Evolutionary conservation across 2,329 filamentous ascomycete species (phyloP).

Genomic region (Hortaea werneckii): DNA sequence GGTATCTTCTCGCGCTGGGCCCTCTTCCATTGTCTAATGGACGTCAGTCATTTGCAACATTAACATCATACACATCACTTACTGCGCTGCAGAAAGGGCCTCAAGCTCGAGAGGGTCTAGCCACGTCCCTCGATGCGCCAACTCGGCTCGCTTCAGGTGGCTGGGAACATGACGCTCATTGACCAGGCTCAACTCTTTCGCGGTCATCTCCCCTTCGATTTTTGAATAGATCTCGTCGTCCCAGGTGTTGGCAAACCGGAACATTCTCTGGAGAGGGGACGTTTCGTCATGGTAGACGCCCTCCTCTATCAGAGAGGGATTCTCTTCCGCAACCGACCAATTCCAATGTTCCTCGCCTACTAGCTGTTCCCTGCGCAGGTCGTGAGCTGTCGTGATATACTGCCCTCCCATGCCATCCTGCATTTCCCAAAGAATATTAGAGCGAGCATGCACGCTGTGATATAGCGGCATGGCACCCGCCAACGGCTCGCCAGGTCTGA

Average conservation of each 20-base stretch:
- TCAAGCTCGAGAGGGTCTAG: conserved; percentile 3
- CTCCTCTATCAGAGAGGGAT: not conserved
- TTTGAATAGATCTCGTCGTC: conserved; percentile 14
- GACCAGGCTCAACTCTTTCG: not conserved
- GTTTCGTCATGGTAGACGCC: not conserved
- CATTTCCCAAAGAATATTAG: conserved; percentile 3
- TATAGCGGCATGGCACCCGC: not conserved
- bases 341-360: conserved; percentile 7
- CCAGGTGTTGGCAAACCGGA: conserved; percentile 3
- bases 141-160: conserved; percentile 6
- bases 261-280: conserved; percentile 3
- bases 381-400: conserved; percentile 14
- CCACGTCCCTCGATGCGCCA: conserved; percentile 11
- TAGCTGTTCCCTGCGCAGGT: conserved; percentile 5
- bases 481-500: conserved; percentile 7
- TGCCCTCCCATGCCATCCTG: conserved; percentile 18
- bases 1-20: conserved; percentile 14
- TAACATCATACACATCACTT: not conserved
- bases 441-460: not conserved
- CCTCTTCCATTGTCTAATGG: not conserved
- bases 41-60: not conserved
- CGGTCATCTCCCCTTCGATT: not conserved
- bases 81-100: no score
- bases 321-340: conserved; percentile 4
- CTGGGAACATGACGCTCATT: conserved; percentile 3